Conservation (phyloP, 768 basidiomycete species). For the Pleurotus giganteus region DNA sequence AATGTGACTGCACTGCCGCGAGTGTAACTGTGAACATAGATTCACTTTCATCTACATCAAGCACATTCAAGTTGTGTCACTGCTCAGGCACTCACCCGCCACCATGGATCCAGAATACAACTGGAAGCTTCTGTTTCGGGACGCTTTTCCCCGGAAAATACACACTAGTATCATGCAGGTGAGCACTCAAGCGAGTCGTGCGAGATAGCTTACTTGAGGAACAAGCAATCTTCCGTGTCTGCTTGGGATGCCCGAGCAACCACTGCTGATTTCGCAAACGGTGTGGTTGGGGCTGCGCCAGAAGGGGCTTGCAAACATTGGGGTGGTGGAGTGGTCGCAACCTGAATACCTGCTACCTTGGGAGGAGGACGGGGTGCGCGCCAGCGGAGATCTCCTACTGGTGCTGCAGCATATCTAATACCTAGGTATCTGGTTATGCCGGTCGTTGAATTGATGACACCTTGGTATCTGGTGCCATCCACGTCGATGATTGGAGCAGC, state of each 20-base stretch:
- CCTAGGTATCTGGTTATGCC: slow-evolving; percentile 12
- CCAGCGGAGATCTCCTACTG: slow-evolving; percentile 20
- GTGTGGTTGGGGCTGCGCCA: slow-evolving; percentile 2
- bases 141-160: slow-evolving; percentile 29
- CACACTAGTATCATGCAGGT: slow-evolving; percentile 24
- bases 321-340: not conserved
- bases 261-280: not conserved
- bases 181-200: not conserved
- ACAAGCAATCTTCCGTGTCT: slow-evolving; percentile 10
- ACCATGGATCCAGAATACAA: slow-evolving; percentile 12
- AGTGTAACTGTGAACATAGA: not conserved
- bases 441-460: slow-evolving; percentile 1
- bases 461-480: not conserved
- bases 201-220: slow-evolving; percentile 1
- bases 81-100: slow-evolving; percentile 11
- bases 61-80: not conserved
- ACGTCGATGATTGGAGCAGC: not conserved
- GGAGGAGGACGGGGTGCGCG: slow-evolving; percentile 5
- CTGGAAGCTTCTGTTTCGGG: slow-evolving; percentile 19
- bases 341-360: not conserved
- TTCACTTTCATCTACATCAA: not conserved
- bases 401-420: slow-evolving; percentile 20
- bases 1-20: slow-evolving; percentile 6
- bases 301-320: not conserved
- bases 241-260: not conserved